Percentiles rank a stretch among this genome's conserved stretches.
Conservation (phyloP, 805 yeast genomes). For the Pichia gijzeniarum region DNA sequence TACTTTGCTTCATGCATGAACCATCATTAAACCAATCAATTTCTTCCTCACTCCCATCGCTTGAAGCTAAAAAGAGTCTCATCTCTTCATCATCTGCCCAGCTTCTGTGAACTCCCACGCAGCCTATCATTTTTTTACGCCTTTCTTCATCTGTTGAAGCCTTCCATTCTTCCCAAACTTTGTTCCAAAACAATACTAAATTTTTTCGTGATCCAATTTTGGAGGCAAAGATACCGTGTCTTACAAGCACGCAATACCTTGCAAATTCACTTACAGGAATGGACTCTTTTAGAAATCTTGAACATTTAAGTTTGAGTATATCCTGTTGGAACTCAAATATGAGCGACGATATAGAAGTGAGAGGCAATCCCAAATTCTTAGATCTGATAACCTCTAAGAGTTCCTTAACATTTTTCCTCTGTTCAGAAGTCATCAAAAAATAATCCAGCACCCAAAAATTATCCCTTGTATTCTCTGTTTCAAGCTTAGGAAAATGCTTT, state of each 20-base stretch:
- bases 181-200: constrained; percentile 23
- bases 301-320: constrained; percentile 7
- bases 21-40: constrained; percentile 9
- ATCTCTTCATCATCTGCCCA: constrained; percentile 24
- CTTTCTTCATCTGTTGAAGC: constrained; percentile 16
- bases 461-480: neutral
- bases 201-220: constrained; percentile 19
- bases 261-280: constrained; percentile 26
- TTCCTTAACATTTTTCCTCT: constrained; percentile 4
- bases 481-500: constrained; percentile 11
- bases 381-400: constrained; percentile 7
- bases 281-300: constrained; percentile 19
- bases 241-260: constrained; percentile 21
- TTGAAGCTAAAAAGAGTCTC: constrained; percentile 17
- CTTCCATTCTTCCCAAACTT: constrained; percentile 22
- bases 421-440: constrained; percentile 12
- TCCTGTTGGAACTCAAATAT: constrained; percentile 6
- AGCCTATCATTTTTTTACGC: constrained; percentile 12
- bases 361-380: constrained; percentile 8
- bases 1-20: neutral
- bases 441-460: constrained; percentile 14
- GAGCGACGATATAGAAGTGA: constrained; percentile 9
- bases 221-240: constrained; percentile 15
- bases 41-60: constrained; percentile 13
- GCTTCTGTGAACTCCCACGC: constrained; percentile 14